Conservation (phyloP, 352 stramenopile genomes). For the Phytophthora fragariaefolia region DNA sequence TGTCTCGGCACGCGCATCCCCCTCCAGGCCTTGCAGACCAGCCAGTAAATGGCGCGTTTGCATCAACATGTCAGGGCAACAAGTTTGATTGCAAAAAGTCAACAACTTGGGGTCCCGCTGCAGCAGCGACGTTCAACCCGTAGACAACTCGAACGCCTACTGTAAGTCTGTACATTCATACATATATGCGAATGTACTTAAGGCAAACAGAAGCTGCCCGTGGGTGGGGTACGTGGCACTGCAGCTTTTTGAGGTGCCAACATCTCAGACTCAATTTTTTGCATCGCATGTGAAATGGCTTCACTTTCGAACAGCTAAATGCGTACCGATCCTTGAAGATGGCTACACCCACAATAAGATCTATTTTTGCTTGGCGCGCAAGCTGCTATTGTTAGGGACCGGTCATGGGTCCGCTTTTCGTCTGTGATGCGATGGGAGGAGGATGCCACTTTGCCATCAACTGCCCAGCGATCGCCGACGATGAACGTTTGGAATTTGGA, state of each 20-base stretch:
- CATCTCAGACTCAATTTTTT: no score
- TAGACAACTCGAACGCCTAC: neutral
- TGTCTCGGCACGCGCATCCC: constrained; percentile 28
- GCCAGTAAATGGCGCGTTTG: neutral
- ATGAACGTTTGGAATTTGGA: constrained; percentile 38
- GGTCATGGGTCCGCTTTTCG: constrained; percentile 11
- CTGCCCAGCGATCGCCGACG: constrained; percentile 7
- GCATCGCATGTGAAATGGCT: constrained; percentile 11
- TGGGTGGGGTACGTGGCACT: no score
- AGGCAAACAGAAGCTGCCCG: constrained; percentile 6
- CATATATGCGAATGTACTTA: neutral
- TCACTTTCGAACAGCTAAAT: constrained; percentile 16
- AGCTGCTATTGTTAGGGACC: constrained; percentile 25
- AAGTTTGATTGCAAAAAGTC: constrained; percentile 24
- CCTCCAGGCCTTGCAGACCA: neutral
- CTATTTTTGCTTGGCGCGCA: constrained; percentile 29
- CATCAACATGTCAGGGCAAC: neutral
- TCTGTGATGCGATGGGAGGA: neutral
- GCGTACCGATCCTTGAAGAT: neutral
- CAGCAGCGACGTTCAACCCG: neutral
- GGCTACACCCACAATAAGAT: constrained; percentile 17
- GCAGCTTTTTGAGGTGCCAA: no score
- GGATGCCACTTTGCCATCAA: constrained; percentile 21
- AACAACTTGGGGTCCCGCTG: neutral
- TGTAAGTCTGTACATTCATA: no score